A percentile compares a stretch with the other conserved stretches of the same genome.
Conservation (phyloP, 2,329 filamentous ascomycete species). For the Botrytis paeoniae region DNA sequence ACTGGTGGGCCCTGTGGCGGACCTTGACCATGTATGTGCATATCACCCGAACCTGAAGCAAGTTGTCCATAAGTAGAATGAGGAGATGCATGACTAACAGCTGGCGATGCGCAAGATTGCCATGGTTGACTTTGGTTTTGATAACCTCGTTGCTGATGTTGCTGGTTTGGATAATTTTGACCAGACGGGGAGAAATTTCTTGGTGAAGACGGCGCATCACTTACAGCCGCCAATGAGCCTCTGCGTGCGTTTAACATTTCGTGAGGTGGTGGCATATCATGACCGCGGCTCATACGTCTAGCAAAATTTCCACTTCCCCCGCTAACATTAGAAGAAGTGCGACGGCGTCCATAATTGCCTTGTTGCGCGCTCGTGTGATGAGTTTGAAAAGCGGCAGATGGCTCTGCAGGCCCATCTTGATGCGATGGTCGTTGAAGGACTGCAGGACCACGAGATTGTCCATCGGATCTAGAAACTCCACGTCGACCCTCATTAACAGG, state of each 20-base stretch:
- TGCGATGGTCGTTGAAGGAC: constrained; percentile 70
- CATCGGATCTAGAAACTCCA: constrained; percentile 62
- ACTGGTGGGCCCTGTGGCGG: constrained; percentile 30
- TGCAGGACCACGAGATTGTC: constrained; percentile 67
- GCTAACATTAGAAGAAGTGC: constrained; percentile 88
- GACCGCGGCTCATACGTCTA: constrained; percentile 37
- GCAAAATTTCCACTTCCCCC: constrained; percentile 74
- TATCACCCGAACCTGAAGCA: constrained; percentile 39
- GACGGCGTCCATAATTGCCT: constrained; percentile 67
- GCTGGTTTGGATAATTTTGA: constrained; percentile 31
- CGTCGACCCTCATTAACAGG: constrained; percentile 75
- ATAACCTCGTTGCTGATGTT: constrained; percentile 20
- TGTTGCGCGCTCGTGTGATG: constrained; percentile 64
- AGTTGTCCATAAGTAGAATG: constrained; percentile 36
- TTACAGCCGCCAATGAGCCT: constrained; percentile 49
- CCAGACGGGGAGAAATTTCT: constrained; percentile 39
- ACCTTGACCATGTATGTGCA: constrained; percentile 24
- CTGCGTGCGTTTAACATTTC: constrained; percentile 46
- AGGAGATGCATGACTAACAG: constrained; percentile 38
- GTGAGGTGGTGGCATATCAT: constrained; percentile 36
- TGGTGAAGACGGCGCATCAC: constrained; percentile 51
- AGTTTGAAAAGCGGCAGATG: constrained; percentile 83
- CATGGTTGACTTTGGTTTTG: constrained; percentile 38
- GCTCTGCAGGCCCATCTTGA: constrained; percentile 71
- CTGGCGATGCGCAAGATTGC: constrained; percentile 42